These are phyloP conservation scores for Malus hybrid DNA, from an alignment of 331 rosid genomes.

Conservation along the genomic window DNA sequence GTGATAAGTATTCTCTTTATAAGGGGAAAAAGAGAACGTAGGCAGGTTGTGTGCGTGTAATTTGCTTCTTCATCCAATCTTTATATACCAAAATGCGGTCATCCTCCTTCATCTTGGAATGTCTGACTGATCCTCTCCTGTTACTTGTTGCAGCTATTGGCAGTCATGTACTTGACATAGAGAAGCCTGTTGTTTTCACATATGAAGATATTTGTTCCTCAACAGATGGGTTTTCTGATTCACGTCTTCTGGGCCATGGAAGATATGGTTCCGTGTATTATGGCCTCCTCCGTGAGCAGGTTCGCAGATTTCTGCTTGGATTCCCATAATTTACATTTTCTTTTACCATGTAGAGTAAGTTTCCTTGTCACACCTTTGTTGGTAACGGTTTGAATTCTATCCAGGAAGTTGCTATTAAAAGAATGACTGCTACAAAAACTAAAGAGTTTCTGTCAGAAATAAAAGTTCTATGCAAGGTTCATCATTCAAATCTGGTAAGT, in stretches of 20 bases:
- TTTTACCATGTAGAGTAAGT: not conserved
- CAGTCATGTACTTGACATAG: constrained; percentile 64
- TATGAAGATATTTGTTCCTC: constrained; percentile 69
- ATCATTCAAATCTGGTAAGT: constrained; percentile 91
- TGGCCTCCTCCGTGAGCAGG: constrained; percentile 82
- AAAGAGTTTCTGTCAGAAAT: constrained; percentile 84
- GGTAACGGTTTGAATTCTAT: constrained; percentile 16
- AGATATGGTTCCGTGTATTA: constrained; percentile 93
- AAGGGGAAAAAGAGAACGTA: not conserved
- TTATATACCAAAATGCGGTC: not conserved
- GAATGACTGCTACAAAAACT: constrained; percentile 92
- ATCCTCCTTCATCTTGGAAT: constrained; percentile 8
- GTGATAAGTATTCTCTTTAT: not conserved
- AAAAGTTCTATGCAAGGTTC: constrained; percentile 95
- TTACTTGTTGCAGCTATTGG: constrained; percentile 55
- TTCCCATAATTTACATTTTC: not conserved
- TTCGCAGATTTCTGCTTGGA: constrained; percentile 20
- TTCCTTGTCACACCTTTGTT: constrained; percentile 12
- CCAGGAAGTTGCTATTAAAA: constrained; percentile 94
- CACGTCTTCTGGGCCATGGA: constrained; percentile 91
- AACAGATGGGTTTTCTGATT: constrained; percentile 84
- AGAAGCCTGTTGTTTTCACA: constrained; percentile 72
- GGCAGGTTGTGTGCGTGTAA: not conserved
- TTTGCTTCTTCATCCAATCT: not conserved
- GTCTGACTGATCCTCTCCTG: constrained; percentile 6